Percentiles rank a stretch among this genome's conserved stretches.
Evolutionary conservation across 2,329 filamentous ascomycete species (phyloP).

Genomic region (Escovopsis sp.): DNA sequence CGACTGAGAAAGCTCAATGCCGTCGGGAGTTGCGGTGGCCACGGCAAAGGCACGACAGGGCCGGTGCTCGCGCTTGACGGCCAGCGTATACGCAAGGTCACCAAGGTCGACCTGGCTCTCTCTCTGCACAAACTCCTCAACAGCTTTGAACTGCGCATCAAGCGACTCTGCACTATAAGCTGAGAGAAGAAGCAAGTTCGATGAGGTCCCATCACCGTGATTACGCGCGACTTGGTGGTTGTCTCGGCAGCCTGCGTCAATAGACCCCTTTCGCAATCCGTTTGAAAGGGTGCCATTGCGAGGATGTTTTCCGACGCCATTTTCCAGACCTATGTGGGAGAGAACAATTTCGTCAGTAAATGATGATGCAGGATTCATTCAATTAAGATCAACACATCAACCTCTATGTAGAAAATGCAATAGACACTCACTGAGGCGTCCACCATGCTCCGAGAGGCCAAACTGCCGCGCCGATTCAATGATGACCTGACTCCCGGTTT

Average conservation of each 20-base stretch:
- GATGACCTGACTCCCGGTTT: not conserved
- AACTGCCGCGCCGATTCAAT: not conserved
- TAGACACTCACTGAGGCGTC: not conserved
- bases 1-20: not conserved
- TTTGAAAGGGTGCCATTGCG: too few relatives aligned
- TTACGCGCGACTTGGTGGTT: not conserved
- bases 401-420: too few relatives aligned
- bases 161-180: not conserved
- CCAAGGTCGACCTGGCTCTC: not conserved
- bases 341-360: too few relatives aligned
- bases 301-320: too few relatives aligned
- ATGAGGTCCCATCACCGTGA: not conserved
- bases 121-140: not conserved
- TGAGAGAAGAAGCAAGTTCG: not conserved
- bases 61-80: constrained; percentile 15
- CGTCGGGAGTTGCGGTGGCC: not conserved
- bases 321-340: too few relatives aligned
- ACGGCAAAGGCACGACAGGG: constrained; percentile 13
- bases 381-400: too few relatives aligned
- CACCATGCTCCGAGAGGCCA: not conserved
- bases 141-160: not conserved
- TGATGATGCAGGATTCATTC: too few relatives aligned
- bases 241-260: not conserved
- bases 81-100: constrained; percentile 1
- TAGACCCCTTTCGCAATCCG: too few relatives aligned